Evolutionary conservation across 345 rosid species (phyloP).

Genomic region (Eucalyptus grandis): DNA sequence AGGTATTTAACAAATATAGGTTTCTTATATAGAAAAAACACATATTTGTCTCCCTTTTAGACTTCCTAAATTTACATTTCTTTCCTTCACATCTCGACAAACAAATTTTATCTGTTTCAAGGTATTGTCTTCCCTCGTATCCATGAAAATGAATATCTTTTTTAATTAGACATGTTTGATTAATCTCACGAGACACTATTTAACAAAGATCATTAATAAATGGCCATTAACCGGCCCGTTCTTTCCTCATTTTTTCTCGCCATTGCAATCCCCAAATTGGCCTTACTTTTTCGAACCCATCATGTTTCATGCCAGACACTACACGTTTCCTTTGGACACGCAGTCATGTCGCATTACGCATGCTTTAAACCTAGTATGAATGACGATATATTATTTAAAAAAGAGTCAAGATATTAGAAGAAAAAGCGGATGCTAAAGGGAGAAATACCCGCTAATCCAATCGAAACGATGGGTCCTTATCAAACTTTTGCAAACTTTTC

Average conservation of each 20-base stretch:
- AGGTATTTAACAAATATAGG: neutral
- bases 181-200: neutral
- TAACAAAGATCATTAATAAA: neutral
- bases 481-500: neutral
- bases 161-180: neutral
- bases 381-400: fast-evolving
- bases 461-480: neutral
- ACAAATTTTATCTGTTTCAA: neutral
- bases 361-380: neutral
- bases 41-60: neutral
- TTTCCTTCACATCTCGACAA: neutral
- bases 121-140: neutral
- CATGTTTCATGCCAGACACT: fast-evolving
- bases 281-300: fast-evolving
- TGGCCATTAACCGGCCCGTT: fast-evolving
- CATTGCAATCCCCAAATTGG: neutral
- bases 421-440: neutral
- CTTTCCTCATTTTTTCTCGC: neutral
- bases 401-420: neutral
- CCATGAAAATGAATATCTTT: neutral
- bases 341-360: fast-evolving
- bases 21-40: neutral
- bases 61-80: neutral
- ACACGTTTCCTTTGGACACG: fast-evolving
- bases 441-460: neutral